These are phyloP conservation scores for Naegleria fowleri DNA, from an alignment of 208 protist genomes.

Conservation along the genomic window DNA sequence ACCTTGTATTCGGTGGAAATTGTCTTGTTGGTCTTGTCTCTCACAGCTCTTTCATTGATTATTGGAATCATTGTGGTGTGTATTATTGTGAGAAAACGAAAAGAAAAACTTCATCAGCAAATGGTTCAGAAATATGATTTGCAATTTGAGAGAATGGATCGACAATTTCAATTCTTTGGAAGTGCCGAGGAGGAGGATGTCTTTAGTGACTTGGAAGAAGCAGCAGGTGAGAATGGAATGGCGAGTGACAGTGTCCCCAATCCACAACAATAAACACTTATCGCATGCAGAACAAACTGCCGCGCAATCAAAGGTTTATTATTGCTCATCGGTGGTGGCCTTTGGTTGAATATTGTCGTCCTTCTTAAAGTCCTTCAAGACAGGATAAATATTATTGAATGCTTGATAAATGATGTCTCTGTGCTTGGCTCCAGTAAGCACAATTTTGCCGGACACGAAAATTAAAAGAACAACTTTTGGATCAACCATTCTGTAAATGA, in stretches of 20 bases:
- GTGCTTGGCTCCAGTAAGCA: constrained; percentile 77
- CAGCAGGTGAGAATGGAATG: not conserved
- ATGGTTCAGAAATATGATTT: not conserved
- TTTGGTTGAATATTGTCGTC: constrained; percentile 24
- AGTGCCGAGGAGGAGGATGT: not conserved
- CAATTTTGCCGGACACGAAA: constrained; percentile 83
- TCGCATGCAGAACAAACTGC: not conserved
- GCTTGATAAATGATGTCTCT: constrained; percentile 57
- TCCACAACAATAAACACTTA: not conserved
- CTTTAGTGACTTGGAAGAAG: not conserved
- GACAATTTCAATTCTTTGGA: not conserved
- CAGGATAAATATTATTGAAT: constrained; percentile 70
- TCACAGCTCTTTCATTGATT: not conserved
- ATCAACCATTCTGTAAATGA: constrained; percentile 72
- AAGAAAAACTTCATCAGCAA: not conserved
- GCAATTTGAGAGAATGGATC: not conserved
- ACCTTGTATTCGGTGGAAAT: not conserved
- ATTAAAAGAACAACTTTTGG: constrained; percentile 78
- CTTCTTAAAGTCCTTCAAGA: constrained; percentile 59
- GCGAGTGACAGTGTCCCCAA: too few species aligned
- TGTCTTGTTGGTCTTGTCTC: not conserved
- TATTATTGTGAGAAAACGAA: not conserved
- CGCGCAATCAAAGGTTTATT: not conserved
- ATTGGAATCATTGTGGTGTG: not conserved
- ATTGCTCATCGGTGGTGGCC: not conserved